A percentile compares a stretch with the other conserved stretches of the same genome.
These are phyloP conservation scores for Monosporozyma solicola DNA, from an alignment of 805 yeast genomes.

Conservation along the genomic window DNA sequence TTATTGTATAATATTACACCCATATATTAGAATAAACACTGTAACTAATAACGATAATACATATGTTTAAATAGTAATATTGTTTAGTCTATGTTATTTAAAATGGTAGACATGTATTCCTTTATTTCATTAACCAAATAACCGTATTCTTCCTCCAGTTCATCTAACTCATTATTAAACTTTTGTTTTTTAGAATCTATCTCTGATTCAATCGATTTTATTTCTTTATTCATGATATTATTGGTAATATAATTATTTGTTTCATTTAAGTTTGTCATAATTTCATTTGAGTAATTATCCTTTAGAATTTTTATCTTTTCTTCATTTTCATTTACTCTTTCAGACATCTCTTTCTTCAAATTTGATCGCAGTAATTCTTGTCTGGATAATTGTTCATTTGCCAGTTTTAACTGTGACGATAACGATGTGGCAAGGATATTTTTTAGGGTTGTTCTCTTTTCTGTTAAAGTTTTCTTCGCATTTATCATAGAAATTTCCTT, in stretches of 20 bases:
- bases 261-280: slow-evolving; percentile 40
- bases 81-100: slow-evolving; percentile 11
- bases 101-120: slow-evolving; percentile 33
- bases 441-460: slow-evolving; percentile 35
- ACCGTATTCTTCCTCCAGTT: slow-evolving; percentile 45
- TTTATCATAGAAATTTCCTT: slow-evolving; percentile 38
- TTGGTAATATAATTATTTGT: slow-evolving; percentile 40
- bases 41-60: neutral
- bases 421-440: slow-evolving; percentile 33
- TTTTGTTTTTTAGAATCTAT: slow-evolving; percentile 33
- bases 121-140: slow-evolving; percentile 47
- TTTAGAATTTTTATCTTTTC: slow-evolving; percentile 37
- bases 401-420: slow-evolving; percentile 33
- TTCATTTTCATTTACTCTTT: slow-evolving; percentile 39
- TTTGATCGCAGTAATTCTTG: slow-evolving; percentile 44
- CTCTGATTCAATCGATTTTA: slow-evolving; percentile 27
- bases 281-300: slow-evolving; percentile 38
- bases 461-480: slow-evolving; percentile 37
- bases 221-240: slow-evolving; percentile 30
- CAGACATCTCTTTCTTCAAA: slow-evolving; percentile 36
- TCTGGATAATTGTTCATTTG: slow-evolving; percentile 38
- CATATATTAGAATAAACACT: neutral
- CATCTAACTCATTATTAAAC: slow-evolving; percentile 45
- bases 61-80: neutral
- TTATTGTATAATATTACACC: neutral